These are phyloP conservation scores for Colletotrichum liaoningense DNA, from an alignment of 2,329 filamentous ascomycete species.

Conservation along the genomic window DNA sequence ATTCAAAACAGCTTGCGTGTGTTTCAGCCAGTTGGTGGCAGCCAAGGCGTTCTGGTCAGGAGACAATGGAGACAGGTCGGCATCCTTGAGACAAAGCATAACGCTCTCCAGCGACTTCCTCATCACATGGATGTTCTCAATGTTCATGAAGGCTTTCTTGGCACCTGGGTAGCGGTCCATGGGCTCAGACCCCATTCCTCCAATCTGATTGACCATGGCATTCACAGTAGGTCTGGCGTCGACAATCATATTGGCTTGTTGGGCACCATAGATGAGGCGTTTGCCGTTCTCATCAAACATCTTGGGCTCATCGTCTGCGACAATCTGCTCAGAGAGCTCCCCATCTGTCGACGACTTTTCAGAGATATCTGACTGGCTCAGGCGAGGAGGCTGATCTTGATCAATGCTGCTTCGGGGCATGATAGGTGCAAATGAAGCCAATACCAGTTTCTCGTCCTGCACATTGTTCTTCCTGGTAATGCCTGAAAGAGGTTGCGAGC, in stretches of 20 bases:
- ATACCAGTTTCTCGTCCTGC: conserved; percentile 93
- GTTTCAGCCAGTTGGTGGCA: conserved; percentile 91
- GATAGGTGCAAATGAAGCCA: conserved; percentile 88
- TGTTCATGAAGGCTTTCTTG: conserved; percentile 91
- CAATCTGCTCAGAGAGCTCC: conserved; percentile 70
- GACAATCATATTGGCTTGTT: conserved; percentile 94
- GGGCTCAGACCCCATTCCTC: conserved; percentile 94
- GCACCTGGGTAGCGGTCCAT: conserved; percentile 97
- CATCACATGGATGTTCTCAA: conserved; percentile 99
- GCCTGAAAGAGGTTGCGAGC: conserved; percentile 91
- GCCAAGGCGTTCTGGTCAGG: conserved; percentile 84
- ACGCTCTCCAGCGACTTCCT: conserved; percentile 89
- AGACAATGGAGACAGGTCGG: conserved; percentile 84
- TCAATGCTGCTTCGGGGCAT: conserved; percentile 48
- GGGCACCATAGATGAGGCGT: conserved; percentile 85
- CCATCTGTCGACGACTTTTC: conserved; percentile 50
- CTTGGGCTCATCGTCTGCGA: conserved; percentile 53
- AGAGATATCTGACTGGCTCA: conserved; percentile 64
- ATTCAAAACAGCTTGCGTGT: conserved; percentile 86
- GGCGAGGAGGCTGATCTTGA: conserved; percentile 53
- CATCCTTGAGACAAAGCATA: conserved; percentile 90
- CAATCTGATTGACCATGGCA: conserved; percentile 92
- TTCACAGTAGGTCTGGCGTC: conserved; percentile 96
- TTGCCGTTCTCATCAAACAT: conserved; percentile 70
- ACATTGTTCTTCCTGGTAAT: conserved; percentile 89